These are phyloP conservation scores for Zymoseptoria pseudotritici DNA, from an alignment of 2,329 filamentous ascomycete genomes.

Conservation along the genomic window DNA sequence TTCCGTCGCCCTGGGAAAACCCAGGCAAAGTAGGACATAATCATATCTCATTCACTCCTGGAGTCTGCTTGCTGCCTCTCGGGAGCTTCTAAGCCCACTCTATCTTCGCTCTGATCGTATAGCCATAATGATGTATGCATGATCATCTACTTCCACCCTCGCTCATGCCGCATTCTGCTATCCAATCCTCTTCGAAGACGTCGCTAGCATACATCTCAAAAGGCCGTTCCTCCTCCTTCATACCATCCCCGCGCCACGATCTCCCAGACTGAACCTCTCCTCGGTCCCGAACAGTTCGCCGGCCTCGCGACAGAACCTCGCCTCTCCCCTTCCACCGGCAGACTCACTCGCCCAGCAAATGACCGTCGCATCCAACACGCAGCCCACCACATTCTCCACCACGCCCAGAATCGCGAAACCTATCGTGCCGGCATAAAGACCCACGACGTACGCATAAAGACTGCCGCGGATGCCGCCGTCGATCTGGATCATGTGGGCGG, in stretches of 20 bases:
- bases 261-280: constrained; percentile 9
- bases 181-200: background rate
- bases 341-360: constrained; percentile 94
- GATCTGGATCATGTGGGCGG: constrained; percentile 68
- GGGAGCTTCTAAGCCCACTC: background rate
- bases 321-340: constrained; percentile 52
- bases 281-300: constrained; percentile 74
- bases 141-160: background rate
- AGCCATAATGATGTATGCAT: background rate
- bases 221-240: background rate
- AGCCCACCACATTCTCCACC: constrained; percentile 33
- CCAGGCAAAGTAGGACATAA: background rate
- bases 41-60: background rate
- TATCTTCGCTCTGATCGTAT: background rate
- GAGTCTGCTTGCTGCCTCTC: background rate
- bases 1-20: background rate
- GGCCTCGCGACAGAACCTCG: constrained; percentile 83
- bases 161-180: background rate
- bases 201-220: background rate
- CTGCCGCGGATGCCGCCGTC: constrained; percentile 58
- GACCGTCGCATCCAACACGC: constrained; percentile 50
- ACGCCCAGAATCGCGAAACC: constrained; percentile 77
- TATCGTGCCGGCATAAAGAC: constrained; percentile 84
- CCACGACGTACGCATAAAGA: constrained; percentile 90
- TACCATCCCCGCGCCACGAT: background rate